Evolutionary conservation across 2,329 filamentous ascomycete species (phyloP), one percentile per base, ranked within the genome.

Genomic region (Aspergillus spinulosporus): DNA sequence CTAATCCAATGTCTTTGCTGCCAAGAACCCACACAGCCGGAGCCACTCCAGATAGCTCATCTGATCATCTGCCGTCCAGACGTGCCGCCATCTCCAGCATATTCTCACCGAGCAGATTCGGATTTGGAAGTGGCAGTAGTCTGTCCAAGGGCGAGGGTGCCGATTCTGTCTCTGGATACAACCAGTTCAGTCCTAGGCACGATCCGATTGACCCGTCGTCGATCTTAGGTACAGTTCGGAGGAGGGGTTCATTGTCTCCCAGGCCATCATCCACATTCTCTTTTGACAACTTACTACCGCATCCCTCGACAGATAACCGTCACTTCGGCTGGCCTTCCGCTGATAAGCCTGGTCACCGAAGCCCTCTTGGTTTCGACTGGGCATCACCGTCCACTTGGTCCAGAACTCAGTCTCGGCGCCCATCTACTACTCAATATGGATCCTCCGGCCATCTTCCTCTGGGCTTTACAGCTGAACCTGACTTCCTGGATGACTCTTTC

Each of bases 281-380:
- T 0, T 82, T 78, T 57, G 82, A 84, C 53, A 78, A 77, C 47
- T 67, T 72, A 44, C 78, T 92, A 50, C 88, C 89, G 1, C 82
- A 90, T 47, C 90, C 90, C 4, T 92, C 89, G 1, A 89, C 88
- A 1, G 90, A 94, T 59, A 90, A 87, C 60, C 84, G 86, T 47
- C 88, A 87, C 26, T 89, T 92, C 58, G 90, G 88, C 74, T 88
- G 86, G 70, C 80, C 82, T 1, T 74, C 75, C 1, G 66, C 78
- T 3, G 76, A 80, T 36, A 87, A 84, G 57, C 72, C 72, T 47
- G 82, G 78, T 53, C 80, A 85, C 48, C 76, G 80, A 49, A 79
- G 80, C 57, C 81, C 80, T 11, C 71, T 84, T 6, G 80, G 76
- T 3, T 74, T 80, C 14, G 79, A 83, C 55, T 84, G 82, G 82